Percentiles rank a stretch among this genome's conserved stretches.
These are phyloP conservation scores for Scutellaria minor DNA, from an alignment of 257 asterid genomes.

Conservation along the genomic window DNA sequence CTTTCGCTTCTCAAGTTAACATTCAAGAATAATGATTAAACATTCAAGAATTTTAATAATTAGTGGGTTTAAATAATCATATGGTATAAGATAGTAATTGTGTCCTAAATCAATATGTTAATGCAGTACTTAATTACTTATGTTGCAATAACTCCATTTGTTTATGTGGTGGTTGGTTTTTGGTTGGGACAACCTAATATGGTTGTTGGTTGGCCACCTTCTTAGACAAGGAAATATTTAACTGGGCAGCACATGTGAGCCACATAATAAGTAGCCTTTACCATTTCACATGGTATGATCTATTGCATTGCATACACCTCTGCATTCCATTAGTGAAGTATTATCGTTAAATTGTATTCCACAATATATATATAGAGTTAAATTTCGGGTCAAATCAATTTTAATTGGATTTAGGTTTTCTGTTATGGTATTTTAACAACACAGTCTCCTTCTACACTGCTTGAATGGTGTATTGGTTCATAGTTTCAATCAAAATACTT, in stretches of 20 bases:
- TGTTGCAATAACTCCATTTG: neutral
- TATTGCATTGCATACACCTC: too few species aligned
- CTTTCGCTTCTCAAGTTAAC: neutral
- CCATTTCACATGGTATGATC: too few species aligned
- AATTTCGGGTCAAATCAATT: too few species aligned
- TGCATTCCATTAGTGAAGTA: too few species aligned
- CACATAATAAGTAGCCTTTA: neutral
- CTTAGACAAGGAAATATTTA: neutral
- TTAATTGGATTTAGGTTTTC: too few species aligned
- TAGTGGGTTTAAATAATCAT: neutral
- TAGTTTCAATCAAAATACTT: too few species aligned
- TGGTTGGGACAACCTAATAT: slow-evolving; percentile 4
- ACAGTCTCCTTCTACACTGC: too few species aligned
- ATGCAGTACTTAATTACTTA: neutral
- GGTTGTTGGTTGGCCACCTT: slow-evolving; percentile 26
- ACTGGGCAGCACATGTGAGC: neutral
- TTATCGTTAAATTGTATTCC: too few species aligned
- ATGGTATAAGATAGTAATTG: neutral
- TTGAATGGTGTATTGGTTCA: too few species aligned
- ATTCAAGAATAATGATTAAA: neutral
- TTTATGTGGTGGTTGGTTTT: slow-evolving; percentile 15
- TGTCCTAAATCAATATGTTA: neutral
- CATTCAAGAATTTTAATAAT: neutral
- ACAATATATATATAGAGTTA: too few species aligned
- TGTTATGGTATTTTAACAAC: too few species aligned